These are phyloP conservation scores for Aspergillus avenaceus DNA, from an alignment of 495 filamentous ascomycete genomes.

Conservation along the genomic window DNA sequence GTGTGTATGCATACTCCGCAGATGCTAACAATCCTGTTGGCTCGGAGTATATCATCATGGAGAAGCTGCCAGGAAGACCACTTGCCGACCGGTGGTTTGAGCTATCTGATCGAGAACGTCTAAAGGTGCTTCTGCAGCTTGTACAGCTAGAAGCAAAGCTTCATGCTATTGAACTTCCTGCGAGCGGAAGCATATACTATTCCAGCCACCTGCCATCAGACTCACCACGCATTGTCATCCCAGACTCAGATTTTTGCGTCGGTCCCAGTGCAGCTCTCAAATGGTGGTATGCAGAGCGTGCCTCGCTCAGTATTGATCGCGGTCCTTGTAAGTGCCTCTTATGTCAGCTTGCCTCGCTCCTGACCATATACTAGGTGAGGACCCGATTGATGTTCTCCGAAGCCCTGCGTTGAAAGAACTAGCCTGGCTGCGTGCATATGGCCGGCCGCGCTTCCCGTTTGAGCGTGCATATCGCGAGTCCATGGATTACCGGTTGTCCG, in stretches of 20 bases:
- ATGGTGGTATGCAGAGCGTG: constrained; percentile 4
- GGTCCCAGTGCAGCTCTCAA: constrained; percentile 5
- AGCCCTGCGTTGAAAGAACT: constrained; percentile 6
- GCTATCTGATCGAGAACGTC: constrained; percentile 9
- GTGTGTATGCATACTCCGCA: constrained; percentile 19
- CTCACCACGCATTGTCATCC: constrained; percentile 3
- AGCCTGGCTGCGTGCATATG: constrained; percentile 1
- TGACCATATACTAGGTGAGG: constrained; percentile 2
- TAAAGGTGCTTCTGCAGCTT: constrained; percentile 18
- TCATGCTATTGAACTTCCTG: constrained; percentile 12
- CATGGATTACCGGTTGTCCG: constrained; percentile 4
- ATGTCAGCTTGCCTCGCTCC: not conserved
- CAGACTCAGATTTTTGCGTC: constrained; percentile 8
- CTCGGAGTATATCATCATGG: constrained; percentile 31
- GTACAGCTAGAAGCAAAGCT: constrained; percentile 18
- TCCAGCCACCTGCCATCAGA: constrained; percentile 3
- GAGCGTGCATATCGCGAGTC: constrained; percentile 4
- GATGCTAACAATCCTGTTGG: constrained; percentile 20
- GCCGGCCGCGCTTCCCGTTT: constrained; percentile 2
- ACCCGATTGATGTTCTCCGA: constrained; percentile 7
- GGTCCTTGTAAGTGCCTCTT: constrained; percentile 8
- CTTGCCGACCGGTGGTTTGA: constrained; percentile 17
- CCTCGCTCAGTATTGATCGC: constrained; percentile 2
- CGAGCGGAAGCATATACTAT: constrained; percentile 20
- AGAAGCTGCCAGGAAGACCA: constrained; percentile 16